Evolutionary conservation across 192 early-diverging fungal genomes (phyloP).

Genomic region (Rhizoclosmatium sp.): DNA sequence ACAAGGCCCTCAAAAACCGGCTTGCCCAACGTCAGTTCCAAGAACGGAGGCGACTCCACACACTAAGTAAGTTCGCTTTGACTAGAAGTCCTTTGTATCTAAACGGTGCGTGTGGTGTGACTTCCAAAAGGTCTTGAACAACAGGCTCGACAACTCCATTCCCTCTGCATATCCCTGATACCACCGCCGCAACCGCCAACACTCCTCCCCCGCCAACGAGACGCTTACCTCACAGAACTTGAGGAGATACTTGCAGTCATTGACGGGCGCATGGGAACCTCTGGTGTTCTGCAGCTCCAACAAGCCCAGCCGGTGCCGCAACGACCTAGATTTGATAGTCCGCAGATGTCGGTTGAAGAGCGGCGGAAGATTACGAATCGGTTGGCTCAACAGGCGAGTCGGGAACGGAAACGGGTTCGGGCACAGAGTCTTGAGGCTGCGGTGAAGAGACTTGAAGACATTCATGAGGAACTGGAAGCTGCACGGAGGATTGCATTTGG

Average conservation of each 20-base stretch:
- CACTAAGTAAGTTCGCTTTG: too few relatives aligned
- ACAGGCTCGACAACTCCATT: background rate
- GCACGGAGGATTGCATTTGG: background rate
- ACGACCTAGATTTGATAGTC: background rate
- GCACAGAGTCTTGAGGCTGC: background rate
- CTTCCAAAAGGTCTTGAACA: background rate
- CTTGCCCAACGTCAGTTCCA: conserved; percentile 1
- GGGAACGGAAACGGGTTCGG: background rate
- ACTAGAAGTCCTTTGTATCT: background rate
- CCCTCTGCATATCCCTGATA: background rate
- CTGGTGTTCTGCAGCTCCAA: background rate
- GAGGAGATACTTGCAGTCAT: background rate
- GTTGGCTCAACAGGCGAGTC: background rate
- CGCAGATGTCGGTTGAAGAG: background rate
- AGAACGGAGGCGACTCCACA: background rate
- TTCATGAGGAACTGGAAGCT: background rate
- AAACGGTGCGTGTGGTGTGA: background rate
- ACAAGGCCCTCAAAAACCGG: background rate
- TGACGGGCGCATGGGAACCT: too few relatives aligned
- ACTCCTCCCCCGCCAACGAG: background rate
- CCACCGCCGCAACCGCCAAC: background rate
- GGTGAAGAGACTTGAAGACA: background rate
- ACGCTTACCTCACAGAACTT: background rate
- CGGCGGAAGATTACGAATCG: background rate
- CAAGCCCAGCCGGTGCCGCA: background rate